These are phyloP conservation scores for Arthrobotrys sinensis DNA, from an alignment of 2,329 filamentous ascomycete genomes.

Conservation along the genomic window DNA sequence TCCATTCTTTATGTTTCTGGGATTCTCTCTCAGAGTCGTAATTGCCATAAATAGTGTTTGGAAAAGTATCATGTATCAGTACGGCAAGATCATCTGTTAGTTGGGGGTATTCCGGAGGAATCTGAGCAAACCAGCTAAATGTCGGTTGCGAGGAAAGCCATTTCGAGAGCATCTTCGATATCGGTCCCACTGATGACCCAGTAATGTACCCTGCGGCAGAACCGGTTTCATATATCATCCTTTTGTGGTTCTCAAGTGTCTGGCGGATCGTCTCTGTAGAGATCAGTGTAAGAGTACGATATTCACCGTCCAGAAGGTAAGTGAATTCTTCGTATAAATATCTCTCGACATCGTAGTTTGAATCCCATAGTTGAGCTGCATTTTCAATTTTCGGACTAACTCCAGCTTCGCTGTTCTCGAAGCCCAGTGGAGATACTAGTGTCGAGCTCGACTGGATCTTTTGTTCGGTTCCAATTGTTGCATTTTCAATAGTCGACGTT, in stretches of 20 bases:
- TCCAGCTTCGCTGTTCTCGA: conserved; percentile 5
- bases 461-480: background rate
- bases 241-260: background rate
- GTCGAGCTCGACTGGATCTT: background rate
- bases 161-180: conserved; percentile 8
- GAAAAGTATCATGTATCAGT: background rate
- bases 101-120: background rate
- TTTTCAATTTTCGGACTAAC: background rate
- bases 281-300: background rate
- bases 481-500: background rate
- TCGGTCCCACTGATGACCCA: background rate
- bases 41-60: background rate
- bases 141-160: background rate
- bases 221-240: background rate
- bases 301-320: background rate
- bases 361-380: background rate
- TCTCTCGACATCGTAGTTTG: background rate
- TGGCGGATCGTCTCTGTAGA: background rate
- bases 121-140: no score
- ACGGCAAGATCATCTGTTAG: background rate
- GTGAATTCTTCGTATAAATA: background rate
- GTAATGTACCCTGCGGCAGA: background rate
- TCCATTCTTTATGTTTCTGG: background rate
- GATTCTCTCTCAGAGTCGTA: background rate
- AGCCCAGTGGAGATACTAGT: background rate